Evolutionary conservation across 2,329 filamentous ascomycete genomes (phyloP).

Genomic region (Rhytidhysteron rufulum): DNA sequence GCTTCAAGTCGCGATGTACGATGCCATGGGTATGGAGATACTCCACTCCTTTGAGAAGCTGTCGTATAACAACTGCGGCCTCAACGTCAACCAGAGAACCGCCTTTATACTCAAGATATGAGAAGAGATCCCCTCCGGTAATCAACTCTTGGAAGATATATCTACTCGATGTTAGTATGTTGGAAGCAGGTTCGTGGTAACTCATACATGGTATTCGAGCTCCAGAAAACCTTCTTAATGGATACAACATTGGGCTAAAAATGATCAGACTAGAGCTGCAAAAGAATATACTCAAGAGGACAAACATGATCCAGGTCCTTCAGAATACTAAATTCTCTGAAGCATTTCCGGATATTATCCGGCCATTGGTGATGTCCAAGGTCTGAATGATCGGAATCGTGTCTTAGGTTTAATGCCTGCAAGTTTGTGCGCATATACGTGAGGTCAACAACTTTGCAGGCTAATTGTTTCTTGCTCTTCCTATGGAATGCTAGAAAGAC

Average conservation of each 20-base stretch:
- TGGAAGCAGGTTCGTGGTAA: background rate
- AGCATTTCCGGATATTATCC: conserved; percentile 20
- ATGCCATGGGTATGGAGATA: conserved; percentile 55
- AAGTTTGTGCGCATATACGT: conserved; percentile 17
- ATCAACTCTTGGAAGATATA: conserved; percentile 61
- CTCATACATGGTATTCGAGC: conserved; percentile 48
- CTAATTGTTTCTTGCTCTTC: conserved; percentile 56
- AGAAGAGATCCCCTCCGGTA: conserved; percentile 59
- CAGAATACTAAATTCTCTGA: conserved; percentile 47
- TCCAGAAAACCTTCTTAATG: conserved; percentile 55
- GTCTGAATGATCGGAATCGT: conserved; percentile 3
- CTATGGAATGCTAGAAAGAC: conserved; percentile 55
- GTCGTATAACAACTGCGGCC: conserved; percentile 51
- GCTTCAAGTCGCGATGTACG: conserved; percentile 61
- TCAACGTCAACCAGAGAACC: conserved; percentile 47
- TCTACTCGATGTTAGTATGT: conserved; percentile 24
- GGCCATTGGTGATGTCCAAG: conserved; percentile 16
- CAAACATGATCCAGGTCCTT: conserved; percentile 51
- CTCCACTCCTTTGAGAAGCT: conserved; percentile 55
- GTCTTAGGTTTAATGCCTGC: conserved; percentile 6
- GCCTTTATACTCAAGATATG: conserved; percentile 52
- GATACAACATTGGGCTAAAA: conserved; percentile 56
- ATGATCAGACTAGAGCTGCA: conserved; percentile 2
- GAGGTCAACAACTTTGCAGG: conserved; percentile 64
- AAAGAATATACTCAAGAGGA: background rate